A percentile compares a stretch with the other conserved stretches of the same genome.
Evolutionary conservation across 2,329 filamentous ascomycete species (phyloP).

Genomic region (Monilinia fructigena): DNA sequence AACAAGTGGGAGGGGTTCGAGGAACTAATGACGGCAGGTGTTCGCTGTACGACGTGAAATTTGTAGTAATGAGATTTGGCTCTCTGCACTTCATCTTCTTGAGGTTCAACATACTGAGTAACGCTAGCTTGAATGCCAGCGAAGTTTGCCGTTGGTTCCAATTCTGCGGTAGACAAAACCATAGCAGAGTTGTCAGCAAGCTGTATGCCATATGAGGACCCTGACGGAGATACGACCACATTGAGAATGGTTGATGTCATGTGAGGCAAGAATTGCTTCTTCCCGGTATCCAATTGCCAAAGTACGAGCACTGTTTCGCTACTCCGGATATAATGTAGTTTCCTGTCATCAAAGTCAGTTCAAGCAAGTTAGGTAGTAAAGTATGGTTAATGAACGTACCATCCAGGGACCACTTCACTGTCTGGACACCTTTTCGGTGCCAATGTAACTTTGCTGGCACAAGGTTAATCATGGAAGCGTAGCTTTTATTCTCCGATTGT

Average conservation of each 20-base stretch:
- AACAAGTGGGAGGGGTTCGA: conserved; percentile 62
- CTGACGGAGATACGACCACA: conserved; percentile 75
- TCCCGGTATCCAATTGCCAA: conserved; percentile 89
- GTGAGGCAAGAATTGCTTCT: conserved; percentile 84
- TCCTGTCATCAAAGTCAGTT: conserved; percentile 52
- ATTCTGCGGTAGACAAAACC: conserved; percentile 83
- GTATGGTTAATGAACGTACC: conserved; percentile 52
- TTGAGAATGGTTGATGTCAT: conserved; percentile 81
- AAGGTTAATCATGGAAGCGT: conserved; percentile 40
- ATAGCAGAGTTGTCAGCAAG: conserved; percentile 91
- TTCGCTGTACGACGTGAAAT: conserved; percentile 39
- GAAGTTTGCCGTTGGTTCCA: conserved; percentile 80
- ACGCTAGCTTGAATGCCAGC: conserved; percentile 73
- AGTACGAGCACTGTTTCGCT: conserved; percentile 84
- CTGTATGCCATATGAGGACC: conserved; percentile 79
- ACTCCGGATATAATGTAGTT: conserved; percentile 92
- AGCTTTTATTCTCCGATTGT: conserved; percentile 43
- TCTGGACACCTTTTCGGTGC: conserved; percentile 81
- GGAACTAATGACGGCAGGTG: conserved; percentile 64
- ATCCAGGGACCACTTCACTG: conserved; percentile 89
- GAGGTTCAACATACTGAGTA: conserved; percentile 50
- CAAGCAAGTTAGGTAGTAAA: background rate
- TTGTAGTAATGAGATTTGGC: conserved; percentile 40
- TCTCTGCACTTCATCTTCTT: conserved; percentile 54
- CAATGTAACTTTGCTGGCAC: conserved; percentile 74